A percentile compares a stretch with the other conserved stretches of the same genome.
Conservation (phyloP, 495 filamentous ascomycete genomes). For the Penicillium arizonense region DNA sequence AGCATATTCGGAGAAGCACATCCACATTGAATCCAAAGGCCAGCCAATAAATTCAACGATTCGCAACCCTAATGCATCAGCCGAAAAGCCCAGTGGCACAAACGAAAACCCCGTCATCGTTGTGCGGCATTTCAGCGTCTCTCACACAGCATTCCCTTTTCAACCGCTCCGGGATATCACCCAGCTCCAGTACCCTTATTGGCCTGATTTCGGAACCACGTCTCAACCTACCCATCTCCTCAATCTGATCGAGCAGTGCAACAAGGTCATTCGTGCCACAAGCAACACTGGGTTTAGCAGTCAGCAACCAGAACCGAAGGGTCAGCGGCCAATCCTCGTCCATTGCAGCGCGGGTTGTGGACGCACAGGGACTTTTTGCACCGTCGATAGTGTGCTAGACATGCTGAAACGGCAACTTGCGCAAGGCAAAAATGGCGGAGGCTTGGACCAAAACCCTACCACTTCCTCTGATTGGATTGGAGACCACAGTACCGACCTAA, state of each 20-base stretch:
- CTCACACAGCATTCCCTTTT: slow-evolving; percentile 75
- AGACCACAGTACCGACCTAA: slow-evolving; percentile 67
- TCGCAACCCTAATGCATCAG: slow-evolving; percentile 15
- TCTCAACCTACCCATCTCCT: slow-evolving; percentile 85
- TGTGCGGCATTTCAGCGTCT: slow-evolving; percentile 82
- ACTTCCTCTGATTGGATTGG: slow-evolving; percentile 28
- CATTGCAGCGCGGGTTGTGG: slow-evolving; percentile 97
- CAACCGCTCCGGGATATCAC: slow-evolving; percentile 88
- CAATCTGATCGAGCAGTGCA: slow-evolving; percentile 81
- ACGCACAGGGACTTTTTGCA: slow-evolving; percentile 93
- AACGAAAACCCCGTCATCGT: slow-evolving; percentile 70
- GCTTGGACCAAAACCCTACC: slow-evolving; percentile 26
- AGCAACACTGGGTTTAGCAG: slow-evolving; percentile 30
- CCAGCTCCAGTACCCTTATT: slow-evolving; percentile 88
- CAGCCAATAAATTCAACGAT: slow-evolving; percentile 5
- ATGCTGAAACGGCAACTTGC: slow-evolving; percentile 81
- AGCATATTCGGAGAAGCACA: slow-evolving; percentile 73
- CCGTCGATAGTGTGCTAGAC: slow-evolving; percentile 89
- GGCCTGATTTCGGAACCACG: slow-evolving; percentile 95
- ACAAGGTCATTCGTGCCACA: slow-evolving; percentile 46
- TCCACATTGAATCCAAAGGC: slow-evolving; percentile 61
- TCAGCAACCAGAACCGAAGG: slow-evolving; percentile 54
- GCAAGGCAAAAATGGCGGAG: slow-evolving; percentile 17
- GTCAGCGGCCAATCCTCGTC: slow-evolving; percentile 74
- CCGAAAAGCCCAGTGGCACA: slow-evolving; percentile 20